Conservation (phyloP, 805 yeast genomes). For the Spathaspora boniae region DNA sequence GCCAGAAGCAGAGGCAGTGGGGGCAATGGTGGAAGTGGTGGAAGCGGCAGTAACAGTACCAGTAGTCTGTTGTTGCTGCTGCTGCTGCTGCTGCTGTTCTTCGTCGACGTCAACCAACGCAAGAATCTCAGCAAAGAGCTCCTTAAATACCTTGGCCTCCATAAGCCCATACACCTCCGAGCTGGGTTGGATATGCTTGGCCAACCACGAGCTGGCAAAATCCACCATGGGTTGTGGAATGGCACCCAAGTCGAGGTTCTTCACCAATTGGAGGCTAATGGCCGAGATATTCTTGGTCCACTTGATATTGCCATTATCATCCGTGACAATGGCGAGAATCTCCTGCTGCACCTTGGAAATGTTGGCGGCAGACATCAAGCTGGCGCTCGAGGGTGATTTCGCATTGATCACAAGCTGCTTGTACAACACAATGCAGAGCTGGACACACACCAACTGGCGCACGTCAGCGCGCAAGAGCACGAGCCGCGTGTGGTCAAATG, state of each 20-base stretch:
- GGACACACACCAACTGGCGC: conserved; percentile 76
- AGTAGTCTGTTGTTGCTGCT: background rate
- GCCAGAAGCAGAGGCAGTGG: background rate
- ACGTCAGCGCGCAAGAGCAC: conserved; percentile 80
- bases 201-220: conserved; percentile 74
- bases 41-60: background rate
- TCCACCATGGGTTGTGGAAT: conserved; percentile 43
- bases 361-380: conserved; percentile 30
- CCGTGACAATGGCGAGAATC: conserved; percentile 74
- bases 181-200: conserved; percentile 81
- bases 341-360: conserved; percentile 59
- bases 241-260: conserved; percentile 25
- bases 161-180: conserved; percentile 72
- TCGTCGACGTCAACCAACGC: conserved; percentile 10
- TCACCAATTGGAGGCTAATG: conserved; percentile 64
- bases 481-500: conserved; percentile 80
- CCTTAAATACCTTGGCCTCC: conserved; percentile 63
- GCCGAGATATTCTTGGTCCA: conserved; percentile 83
- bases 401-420: conserved; percentile 53
- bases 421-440: conserved; percentile 68
- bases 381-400: conserved; percentile 9
- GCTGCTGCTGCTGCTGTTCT: background rate
- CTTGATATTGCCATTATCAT: conserved; percentile 81
- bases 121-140: conserved; percentile 26
- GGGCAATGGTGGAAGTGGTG: conserved; percentile 4